Conservation (phyloP, 2,329 filamentous ascomycete genomes). For the Botryosphaeria dothidea region DNA sequence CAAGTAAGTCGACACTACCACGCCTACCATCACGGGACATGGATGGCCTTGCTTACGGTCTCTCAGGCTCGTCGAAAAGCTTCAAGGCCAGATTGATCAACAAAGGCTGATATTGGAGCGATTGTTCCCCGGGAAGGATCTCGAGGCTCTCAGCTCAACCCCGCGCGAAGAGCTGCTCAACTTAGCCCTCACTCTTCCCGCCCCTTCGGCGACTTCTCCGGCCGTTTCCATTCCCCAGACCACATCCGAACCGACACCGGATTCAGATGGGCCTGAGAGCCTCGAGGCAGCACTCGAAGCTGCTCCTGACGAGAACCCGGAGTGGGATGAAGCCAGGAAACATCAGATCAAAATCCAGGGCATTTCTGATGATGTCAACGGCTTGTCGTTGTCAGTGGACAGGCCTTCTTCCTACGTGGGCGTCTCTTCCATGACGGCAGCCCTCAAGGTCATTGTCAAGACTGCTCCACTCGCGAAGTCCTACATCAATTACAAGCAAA, state of each 20-base stretch:
- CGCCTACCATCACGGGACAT: neutral
- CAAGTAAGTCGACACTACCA: slow-evolving; percentile 57
- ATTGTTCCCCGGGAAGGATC: slow-evolving; percentile 44
- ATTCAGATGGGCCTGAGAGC: slow-evolving; percentile 53
- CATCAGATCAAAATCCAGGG: slow-evolving; percentile 45
- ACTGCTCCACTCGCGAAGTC: slow-evolving; percentile 53
- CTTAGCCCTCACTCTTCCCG: slow-evolving; percentile 44
- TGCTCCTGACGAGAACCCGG: slow-evolving; percentile 64
- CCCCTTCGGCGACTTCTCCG: slow-evolving; percentile 25
- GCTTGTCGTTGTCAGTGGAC: slow-evolving; percentile 62
- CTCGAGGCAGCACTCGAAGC: slow-evolving; percentile 64
- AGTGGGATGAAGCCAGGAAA: slow-evolving; percentile 64
- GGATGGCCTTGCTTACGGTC: slow-evolving; percentile 62
- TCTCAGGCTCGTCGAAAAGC: slow-evolving; percentile 58
- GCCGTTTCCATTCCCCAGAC: slow-evolving; percentile 19
- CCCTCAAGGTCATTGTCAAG: slow-evolving; percentile 67
- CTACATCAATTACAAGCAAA: slow-evolving; percentile 47
- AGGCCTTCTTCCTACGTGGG: slow-evolving; percentile 68
- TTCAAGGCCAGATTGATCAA: slow-evolving; percentile 52
- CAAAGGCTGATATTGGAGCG: slow-evolving; percentile 45
- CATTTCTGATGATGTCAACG: slow-evolving; percentile 71
- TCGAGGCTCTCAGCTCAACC: slow-evolving; percentile 41
- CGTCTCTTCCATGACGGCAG: slow-evolving; percentile 73
- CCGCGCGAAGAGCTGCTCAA: slow-evolving; percentile 48
- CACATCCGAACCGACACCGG: slow-evolving; percentile 32